Conservation (phyloP, 2,329 filamentous ascomycete genomes). For the Trichophyton rubrum region DNA sequence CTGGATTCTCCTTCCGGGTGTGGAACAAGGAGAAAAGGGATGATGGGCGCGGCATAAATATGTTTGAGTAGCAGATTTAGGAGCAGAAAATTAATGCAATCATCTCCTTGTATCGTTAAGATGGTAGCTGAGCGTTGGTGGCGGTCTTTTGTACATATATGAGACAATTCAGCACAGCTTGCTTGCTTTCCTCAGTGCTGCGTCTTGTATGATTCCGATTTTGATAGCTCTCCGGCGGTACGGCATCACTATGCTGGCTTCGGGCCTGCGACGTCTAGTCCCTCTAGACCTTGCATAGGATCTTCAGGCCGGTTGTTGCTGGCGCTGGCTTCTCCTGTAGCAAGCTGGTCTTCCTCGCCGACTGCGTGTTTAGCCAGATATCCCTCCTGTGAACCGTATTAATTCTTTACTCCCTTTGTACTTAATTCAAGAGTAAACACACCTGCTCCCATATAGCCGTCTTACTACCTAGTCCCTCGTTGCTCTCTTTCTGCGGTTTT, state of each 20-base stretch:
- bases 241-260: conserved; percentile 50
- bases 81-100: conserved; percentile 2
- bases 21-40: not conserved
- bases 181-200: not conserved
- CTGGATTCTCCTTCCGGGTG: not conserved
- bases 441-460: conserved; percentile 97
- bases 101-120: conserved; percentile 4
- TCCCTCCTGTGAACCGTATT: conserved; percentile 55
- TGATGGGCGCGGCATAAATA: not conserved
- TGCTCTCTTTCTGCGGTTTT: conserved; percentile 78
- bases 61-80: not conserved
- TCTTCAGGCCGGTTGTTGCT: conserved; percentile 52
- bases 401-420: not conserved
- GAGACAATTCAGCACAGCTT: conserved; percentile 2
- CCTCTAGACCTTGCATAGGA: conserved; percentile 92
- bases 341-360: conserved; percentile 61
- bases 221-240: no score
- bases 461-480: conserved; percentile 80
- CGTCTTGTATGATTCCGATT: not conserved
- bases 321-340: conserved; percentile 40
- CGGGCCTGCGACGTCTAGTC: conserved; percentile 85
- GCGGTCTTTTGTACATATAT: conserved; percentile 6
- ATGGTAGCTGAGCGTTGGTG: not conserved
- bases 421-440: conserved; percentile 21
- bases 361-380: conserved; percentile 84